Conservation (phyloP, 306 rosid species). For the Malus asiatica region DNA sequence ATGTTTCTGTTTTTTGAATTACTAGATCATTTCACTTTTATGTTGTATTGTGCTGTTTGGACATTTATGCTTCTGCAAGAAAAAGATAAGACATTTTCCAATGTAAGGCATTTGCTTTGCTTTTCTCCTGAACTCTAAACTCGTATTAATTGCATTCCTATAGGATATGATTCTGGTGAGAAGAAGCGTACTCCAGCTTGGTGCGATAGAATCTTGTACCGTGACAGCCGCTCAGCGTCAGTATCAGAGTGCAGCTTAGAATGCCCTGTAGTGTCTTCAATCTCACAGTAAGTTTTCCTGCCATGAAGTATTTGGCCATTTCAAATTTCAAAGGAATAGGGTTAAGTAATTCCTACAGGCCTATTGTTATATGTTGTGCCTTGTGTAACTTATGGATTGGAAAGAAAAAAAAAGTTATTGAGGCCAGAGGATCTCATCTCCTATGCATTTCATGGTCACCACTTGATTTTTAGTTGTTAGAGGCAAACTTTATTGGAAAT, state of each 20-base stretch:
- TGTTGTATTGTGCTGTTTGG: conserved; percentile 8
- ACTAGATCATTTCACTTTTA: background rate
- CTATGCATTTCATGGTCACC: background rate
- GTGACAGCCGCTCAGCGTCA: conserved; percentile 63
- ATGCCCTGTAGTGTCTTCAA: conserved; percentile 69
- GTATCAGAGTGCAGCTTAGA: conserved; percentile 67
- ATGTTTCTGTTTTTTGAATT: background rate
- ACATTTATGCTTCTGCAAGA: conserved; percentile 1
- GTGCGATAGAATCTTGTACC: conserved; percentile 96
- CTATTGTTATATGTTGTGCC: background rate
- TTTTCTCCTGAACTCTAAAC: conserved; percentile 14
- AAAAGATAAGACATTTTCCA: background rate
- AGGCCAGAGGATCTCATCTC: background rate
- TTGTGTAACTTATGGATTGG: background rate
- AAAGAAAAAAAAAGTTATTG: background rate
- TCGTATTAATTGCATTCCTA: conserved; percentile 19
- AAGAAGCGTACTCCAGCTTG: conserved; percentile 98
- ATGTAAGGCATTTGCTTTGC: conserved; percentile 3
- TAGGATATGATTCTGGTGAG: conserved; percentile 97
- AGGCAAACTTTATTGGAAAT: background rate
- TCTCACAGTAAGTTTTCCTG: conserved; percentile 51
- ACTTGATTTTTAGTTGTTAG: background rate
- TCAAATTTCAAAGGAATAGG: background rate
- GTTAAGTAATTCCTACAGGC: background rate
- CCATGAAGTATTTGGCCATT: conserved; percentile 11